Evolutionary conservation across 2,329 filamentous ascomycete species (phyloP).

Genomic region (Colletotrichum sp.): DNA sequence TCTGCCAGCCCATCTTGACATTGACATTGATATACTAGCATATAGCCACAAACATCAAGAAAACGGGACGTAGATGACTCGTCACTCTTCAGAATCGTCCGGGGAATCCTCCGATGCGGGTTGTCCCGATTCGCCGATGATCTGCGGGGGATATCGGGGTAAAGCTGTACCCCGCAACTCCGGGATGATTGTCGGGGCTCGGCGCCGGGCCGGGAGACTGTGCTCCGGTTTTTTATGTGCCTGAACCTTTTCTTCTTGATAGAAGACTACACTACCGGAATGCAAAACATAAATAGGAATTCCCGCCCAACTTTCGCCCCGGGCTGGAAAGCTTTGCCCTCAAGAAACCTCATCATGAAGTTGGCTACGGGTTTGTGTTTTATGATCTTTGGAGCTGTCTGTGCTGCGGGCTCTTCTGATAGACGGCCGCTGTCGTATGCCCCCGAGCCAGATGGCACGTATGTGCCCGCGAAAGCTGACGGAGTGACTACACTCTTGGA

Average conservation of each 20-base stretch:
- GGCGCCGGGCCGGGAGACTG: not conserved
- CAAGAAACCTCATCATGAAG: not conserved
- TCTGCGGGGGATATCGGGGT: not conserved
- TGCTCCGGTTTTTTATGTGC: not conserved
- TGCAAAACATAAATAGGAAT: not conserved
- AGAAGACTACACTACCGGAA: not conserved
- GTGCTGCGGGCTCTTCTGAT: not conserved
- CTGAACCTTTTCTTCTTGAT: accelerated
- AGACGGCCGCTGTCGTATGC: not conserved
- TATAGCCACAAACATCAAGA: not conserved
- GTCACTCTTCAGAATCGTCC: not conserved
- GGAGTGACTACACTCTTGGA: not conserved
- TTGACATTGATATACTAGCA: not conserved
- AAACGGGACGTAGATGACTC: not conserved
- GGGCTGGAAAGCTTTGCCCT: not conserved
- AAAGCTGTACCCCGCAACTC: not conserved
- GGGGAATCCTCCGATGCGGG: not conserved
- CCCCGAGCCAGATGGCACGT: not conserved
- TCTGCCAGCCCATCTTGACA: not conserved
- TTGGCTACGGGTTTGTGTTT: not conserved
- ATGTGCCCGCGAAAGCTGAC: not conserved
- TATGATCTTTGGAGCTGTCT: not conserved
- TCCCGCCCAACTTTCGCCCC: accelerated
- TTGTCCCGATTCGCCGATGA: not conserved
- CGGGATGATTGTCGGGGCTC: not conserved